Evolutionary conservation across 306 rosid genomes (phyloP).

Genomic region (Datisca glomerata): DNA sequence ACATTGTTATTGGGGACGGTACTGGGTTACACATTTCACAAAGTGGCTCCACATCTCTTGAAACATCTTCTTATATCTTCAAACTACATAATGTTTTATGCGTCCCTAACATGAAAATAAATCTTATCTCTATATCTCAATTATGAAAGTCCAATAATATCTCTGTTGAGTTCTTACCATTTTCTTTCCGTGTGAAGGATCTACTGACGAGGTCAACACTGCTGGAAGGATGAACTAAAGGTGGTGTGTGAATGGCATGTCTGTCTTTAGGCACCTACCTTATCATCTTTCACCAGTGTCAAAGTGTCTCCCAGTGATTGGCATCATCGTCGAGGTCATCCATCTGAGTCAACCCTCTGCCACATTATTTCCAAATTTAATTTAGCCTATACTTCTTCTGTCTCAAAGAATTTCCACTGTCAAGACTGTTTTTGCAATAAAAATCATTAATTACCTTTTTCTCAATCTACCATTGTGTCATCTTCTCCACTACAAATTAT

Average conservation of each 20-base stretch:
- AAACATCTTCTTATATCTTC: not conserved
- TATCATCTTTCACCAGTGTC: not conserved
- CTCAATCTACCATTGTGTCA: not conserved
- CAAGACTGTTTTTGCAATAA: slow-evolving; percentile 2
- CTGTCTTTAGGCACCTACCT: not conserved
- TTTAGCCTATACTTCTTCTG: not conserved
- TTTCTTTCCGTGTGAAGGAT: not conserved
- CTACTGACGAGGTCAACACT: not conserved
- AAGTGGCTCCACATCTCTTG: not conserved
- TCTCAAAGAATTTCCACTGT: not conserved
- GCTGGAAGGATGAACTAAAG: not conserved
- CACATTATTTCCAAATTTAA: not conserved
- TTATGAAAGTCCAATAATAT: not conserved
- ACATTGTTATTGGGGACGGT: not conserved
- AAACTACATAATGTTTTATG: not conserved
- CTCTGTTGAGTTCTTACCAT: not conserved
- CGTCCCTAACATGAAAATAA: not conserved
- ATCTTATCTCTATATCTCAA: not conserved
- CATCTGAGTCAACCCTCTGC: not conserved
- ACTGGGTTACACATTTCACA: not conserved
- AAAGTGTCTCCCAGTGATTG: not conserved
- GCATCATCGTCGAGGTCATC: not conserved
- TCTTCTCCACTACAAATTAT: not conserved
- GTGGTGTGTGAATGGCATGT: not conserved
- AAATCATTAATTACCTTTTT: slow-evolving; percentile 2